phyloP scores from a whole-genome alignment of 441 rosid genomes.

The Lepidium campestre region DNA sequence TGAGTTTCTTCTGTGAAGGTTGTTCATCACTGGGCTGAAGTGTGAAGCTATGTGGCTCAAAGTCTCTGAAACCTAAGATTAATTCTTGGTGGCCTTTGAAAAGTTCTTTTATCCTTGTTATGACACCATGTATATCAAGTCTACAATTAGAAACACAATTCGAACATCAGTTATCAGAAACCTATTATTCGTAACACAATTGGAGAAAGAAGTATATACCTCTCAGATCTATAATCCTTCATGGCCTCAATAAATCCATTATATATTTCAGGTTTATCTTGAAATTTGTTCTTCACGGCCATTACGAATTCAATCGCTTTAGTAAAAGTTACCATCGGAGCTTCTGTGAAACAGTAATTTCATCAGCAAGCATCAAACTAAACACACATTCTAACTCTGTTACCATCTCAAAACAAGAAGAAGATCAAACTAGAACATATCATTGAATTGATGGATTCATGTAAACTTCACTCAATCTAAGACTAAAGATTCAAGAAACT shows the following conservation, averaged over 20 bases:
- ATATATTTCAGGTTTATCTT: constrained; percentile 79
- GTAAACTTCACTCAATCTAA: no score
- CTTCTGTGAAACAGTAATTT: no score
- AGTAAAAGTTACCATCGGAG: no score
- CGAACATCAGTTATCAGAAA: not conserved
- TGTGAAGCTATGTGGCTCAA: no score
- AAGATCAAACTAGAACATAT: no score
- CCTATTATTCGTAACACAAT: not conserved
- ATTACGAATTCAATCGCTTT: no score
- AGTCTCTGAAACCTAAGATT: constrained; percentile 97
- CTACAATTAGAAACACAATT: constrained; percentile 33
- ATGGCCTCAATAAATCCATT: constrained; percentile 96
- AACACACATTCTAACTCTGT: no score
- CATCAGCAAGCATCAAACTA: no score
- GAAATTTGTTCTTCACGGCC: constrained; percentile 92
- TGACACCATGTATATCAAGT: constrained; percentile 90
- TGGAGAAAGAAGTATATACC: constrained; percentile 35
- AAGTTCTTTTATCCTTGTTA: constrained; percentile 84
- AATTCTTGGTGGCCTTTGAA: constrained; percentile 88
- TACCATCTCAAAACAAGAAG: no score
- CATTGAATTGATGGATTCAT: no score
- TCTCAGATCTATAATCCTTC: constrained; percentile 95
- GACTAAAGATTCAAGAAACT: no score
- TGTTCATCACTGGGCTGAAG: constrained; percentile 75
- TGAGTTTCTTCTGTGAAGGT: constrained; percentile 81